phyloP scores from a whole-genome alignment of 1,284 basidiomycete genomes.

The Fomitopsis pinicola region DNA sequence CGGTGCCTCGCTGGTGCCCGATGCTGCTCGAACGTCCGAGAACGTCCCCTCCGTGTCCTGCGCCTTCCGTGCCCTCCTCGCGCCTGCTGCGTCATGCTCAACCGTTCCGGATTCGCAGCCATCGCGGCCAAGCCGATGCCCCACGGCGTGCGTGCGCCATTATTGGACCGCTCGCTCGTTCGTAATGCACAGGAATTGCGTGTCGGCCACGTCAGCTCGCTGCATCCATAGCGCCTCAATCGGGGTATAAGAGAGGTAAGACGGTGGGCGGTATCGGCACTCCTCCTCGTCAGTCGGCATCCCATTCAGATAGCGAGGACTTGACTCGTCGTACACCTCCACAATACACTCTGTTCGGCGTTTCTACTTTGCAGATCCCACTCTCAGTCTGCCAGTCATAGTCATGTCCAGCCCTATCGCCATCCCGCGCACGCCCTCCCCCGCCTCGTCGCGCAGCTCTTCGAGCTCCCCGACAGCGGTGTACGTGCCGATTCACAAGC shows the following conservation, averaged over 20 bases:
- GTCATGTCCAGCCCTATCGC: constrained; percentile 26
- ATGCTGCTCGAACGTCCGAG: constrained; percentile 1
- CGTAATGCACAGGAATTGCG: neutral
- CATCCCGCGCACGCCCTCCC: constrained; percentile 13
- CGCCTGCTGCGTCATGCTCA: neutral
- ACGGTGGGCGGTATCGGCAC: neutral
- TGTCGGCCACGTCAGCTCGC: constrained; percentile 7
- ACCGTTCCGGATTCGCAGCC: neutral
- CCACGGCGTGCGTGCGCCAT: neutral
- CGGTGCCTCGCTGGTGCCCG: neutral
- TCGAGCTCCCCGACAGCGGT: constrained; percentile 12
- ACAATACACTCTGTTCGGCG: neutral
- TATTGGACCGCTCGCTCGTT: neutral
- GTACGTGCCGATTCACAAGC: constrained; percentile 26
- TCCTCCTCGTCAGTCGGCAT: neutral
- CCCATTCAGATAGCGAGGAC: neutral
- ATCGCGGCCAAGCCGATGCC: neutral
- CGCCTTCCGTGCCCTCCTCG: neutral
- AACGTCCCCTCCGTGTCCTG: neutral
- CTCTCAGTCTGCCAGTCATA: neutral
- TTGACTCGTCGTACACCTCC: neutral
- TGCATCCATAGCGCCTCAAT: neutral
- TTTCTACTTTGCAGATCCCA: neutral
- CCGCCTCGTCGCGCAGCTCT: constrained; percentile 9
- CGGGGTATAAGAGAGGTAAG: neutral